phyloP scores from a whole-genome alignment of 1,284 basidiomycete genomes.

The Prillingera fragicola region DNA sequence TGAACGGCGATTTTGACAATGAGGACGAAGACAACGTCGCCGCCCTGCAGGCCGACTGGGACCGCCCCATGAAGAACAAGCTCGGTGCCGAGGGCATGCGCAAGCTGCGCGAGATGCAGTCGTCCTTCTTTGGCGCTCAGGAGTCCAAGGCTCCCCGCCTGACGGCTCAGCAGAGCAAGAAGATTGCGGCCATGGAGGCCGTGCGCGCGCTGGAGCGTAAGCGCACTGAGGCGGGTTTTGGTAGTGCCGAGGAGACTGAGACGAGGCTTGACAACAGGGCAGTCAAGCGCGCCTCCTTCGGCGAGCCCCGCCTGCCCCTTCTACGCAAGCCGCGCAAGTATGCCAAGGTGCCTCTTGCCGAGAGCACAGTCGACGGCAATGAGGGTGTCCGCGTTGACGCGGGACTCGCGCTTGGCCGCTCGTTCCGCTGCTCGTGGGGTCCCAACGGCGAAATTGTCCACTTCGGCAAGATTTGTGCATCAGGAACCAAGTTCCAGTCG shows the following conservation, averaged over 20 bases:
- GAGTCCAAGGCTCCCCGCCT: slow-evolving; percentile 4
- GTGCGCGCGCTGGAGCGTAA: slow-evolving; percentile 14
- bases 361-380: slow-evolving; percentile 49
- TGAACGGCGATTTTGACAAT: slow-evolving; percentile 33
- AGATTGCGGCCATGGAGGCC: slow-evolving; percentile 1
- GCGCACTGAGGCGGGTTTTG: slow-evolving; percentile 40
- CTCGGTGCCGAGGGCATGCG: slow-evolving; percentile 66
- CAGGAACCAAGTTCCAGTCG: slow-evolving; percentile 40
- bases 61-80: slow-evolving; percentile 25
- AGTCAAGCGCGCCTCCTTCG: slow-evolving; percentile 70
- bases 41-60: slow-evolving; percentile 14
- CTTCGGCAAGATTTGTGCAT: slow-evolving; percentile 63
- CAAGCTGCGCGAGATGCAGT: slow-evolving; percentile 87
- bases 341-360: slow-evolving; percentile 27
- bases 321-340: slow-evolving; percentile 48
- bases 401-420: slow-evolving; percentile 76
- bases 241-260: slow-evolving; percentile 67
- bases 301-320: slow-evolving; percentile 62
- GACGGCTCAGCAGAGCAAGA: slow-evolving; percentile 6
- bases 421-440: slow-evolving; percentile 88
- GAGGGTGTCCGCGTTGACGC: slow-evolving; percentile 71
- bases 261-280: slow-evolving; percentile 59
- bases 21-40: slow-evolving; percentile 17
- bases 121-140: slow-evolving; percentile 64
- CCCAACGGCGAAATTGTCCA: slow-evolving; percentile 71